These are phyloP conservation scores for Mycena sp. DNA, from an alignment of 1,284 basidiomycete species.

Conservation along the genomic window DNA sequence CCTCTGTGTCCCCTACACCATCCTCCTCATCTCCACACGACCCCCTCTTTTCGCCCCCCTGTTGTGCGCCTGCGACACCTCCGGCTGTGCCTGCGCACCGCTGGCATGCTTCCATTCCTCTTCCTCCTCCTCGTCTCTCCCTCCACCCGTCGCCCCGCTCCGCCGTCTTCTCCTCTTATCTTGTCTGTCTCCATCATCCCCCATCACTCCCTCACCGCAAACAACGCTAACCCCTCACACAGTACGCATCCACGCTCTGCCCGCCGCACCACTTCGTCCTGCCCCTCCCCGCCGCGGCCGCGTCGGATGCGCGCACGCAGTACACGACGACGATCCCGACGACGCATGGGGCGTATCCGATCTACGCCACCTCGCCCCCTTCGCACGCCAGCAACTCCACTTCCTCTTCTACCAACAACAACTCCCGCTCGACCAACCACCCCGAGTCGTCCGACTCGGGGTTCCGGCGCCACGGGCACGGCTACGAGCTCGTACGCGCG, in stretches of 20 bases:
- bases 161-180: neutral
- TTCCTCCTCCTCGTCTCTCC: no score
- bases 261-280: conserved; percentile 30
- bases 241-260: conserved; percentile 24
- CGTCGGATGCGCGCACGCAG: neutral
- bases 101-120: no score
- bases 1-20: neutral
- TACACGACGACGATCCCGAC: conserved; percentile 19
- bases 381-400: neutral
- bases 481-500: neutral
- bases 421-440: no score
- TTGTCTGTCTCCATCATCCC: neutral
- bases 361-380: no score
- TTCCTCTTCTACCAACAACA: neutral
- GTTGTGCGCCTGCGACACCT: no score
- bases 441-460: no score
- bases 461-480: no score
- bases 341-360: conserved; percentile 18
- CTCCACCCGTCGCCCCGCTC: no score
- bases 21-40: neutral
- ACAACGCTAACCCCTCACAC: neutral
- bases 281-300: conserved; percentile 4
- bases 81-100: no score
- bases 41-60: neutral
- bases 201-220: neutral